These are phyloP conservation scores for Balamuthia mandrillaris DNA, from an alignment of 208 protist species.

Conservation along the genomic window DNA sequence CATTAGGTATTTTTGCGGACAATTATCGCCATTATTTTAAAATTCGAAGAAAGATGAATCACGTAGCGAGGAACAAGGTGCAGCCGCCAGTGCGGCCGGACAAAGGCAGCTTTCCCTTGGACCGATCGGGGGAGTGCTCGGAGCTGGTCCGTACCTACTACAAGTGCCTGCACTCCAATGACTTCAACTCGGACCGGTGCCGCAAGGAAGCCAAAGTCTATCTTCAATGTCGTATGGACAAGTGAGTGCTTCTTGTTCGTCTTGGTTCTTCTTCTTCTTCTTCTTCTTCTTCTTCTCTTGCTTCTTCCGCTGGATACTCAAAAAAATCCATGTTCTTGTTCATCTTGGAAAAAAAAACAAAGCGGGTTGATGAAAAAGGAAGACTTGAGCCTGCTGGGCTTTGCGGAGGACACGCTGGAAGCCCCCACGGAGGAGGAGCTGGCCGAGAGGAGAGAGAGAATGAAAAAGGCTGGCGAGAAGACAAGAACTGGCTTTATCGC, in stretches of 20 bases:
- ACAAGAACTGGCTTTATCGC: constrained; percentile 26
- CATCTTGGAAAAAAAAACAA: too few species aligned
- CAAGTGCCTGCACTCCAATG: constrained; percentile 22
- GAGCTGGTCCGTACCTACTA: neutral
- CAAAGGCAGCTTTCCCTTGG: constrained; percentile 38
- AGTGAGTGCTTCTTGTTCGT: too few species aligned
- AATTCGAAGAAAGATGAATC: too few species aligned
- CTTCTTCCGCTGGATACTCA: too few species aligned
- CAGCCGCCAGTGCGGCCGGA: constrained; percentile 13
- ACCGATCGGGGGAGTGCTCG: constrained; percentile 14
- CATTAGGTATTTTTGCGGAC: too few species aligned
- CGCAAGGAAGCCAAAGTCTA: neutral
- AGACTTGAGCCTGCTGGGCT: neutral
- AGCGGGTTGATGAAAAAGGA: constrained; percentile 22
- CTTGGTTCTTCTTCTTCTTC: too few species aligned
- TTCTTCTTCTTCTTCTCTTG: too few species aligned
- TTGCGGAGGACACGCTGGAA: neutral
- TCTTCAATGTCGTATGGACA: constrained; percentile 29
- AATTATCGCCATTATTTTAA: too few species aligned
- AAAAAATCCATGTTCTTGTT: too few species aligned
- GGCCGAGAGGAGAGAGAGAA: constrained; percentile 13
- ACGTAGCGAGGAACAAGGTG: too few species aligned
- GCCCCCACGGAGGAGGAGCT: neutral
- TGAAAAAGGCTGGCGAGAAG: too few species aligned
- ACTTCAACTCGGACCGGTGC: neutral